These are phyloP conservation scores for Arthroderma uncinatum DNA, from an alignment of 2,329 filamentous ascomycete species.

Conservation along the genomic window DNA sequence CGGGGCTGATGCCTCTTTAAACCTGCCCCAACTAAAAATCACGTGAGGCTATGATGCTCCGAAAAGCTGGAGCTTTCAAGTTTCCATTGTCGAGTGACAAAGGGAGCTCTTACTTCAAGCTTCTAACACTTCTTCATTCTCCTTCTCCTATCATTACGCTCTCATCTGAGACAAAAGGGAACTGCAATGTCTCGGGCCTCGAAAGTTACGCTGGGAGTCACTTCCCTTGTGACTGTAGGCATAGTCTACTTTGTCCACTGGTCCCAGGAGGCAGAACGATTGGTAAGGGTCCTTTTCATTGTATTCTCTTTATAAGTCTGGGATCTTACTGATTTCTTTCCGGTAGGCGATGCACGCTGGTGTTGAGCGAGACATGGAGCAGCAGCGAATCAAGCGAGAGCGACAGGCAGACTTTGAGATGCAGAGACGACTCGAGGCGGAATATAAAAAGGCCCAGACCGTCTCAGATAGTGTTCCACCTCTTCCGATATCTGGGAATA, in stretches of 20 bases:
- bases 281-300: constrained; percentile 43
- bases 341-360: constrained; percentile 80
- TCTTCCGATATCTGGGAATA: constrained; percentile 1
- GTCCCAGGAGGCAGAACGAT: constrained; percentile 72
- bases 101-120: not conserved
- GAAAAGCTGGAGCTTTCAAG: not conserved
- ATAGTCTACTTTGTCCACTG: constrained; percentile 84
- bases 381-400: constrained; percentile 80
- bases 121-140: not conserved
- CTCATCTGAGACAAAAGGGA: not conserved
- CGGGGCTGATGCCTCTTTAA: not conserved
- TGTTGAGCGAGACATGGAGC: constrained; percentile 88
- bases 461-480: constrained; percentile 43
- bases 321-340: constrained; percentile 11
- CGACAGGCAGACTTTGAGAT: constrained; percentile 90
- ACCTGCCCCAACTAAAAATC: not conserved
- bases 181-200: constrained; percentile 72
- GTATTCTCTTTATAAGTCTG: not conserved
- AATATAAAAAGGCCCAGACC: constrained; percentile 80
- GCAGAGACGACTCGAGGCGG: constrained; percentile 71
- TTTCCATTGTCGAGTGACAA: not conserved
- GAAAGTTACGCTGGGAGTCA: constrained; percentile 70
- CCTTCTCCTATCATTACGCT: not conserved
- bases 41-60: not conserved
- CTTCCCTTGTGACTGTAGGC: constrained; percentile 60